Percentiles rank a stretch among this genome's conserved stretches.
Conservation (phyloP, 352 stramenopile species). For the Pythium oligandrum region DNA sequence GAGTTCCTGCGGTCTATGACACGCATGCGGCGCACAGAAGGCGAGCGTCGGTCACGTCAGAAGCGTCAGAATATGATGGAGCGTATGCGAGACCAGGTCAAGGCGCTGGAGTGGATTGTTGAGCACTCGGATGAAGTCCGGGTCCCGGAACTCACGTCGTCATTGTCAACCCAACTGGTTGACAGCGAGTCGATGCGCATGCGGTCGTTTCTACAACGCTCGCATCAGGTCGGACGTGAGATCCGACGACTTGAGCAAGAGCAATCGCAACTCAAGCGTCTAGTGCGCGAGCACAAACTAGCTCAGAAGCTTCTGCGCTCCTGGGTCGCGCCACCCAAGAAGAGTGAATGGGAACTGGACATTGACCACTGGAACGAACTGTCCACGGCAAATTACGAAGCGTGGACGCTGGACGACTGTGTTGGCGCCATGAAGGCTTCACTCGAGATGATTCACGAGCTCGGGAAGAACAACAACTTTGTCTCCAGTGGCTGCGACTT, state of each 20-base stretch:
- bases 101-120: too few relatives aligned
- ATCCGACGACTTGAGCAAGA: slow-evolving; percentile 9
- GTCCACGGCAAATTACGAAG: not conserved
- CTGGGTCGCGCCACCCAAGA: slow-evolving; percentile 10
- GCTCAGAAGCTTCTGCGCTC: slow-evolving; percentile 20
- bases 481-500: slow-evolving; percentile 5
- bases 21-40: too few relatives aligned
- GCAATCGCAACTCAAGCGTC: slow-evolving; percentile 11
- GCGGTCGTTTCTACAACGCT: slow-evolving; percentile 8
- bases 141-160: too few relatives aligned
- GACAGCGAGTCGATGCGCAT: not conserved
- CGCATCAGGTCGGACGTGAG: slow-evolving; percentile 8
- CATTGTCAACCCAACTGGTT: too few relatives aligned
- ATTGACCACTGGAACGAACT: not conserved
- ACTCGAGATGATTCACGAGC: slow-evolving; percentile 4
- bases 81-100: too few relatives aligned
- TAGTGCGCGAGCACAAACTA: slow-evolving; percentile 20
- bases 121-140: too few relatives aligned
- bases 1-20: too few relatives aligned
- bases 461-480: slow-evolving; percentile 3
- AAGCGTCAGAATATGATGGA: too few relatives aligned
- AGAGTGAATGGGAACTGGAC: not conserved
- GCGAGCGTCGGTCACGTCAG: too few relatives aligned
- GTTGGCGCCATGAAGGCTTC: slow-evolving; percentile 1
- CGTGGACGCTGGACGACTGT: not conserved